Evolutionary conservation across 768 basidiomycete species (phyloP).

Genomic region (Hygrocybe coccinea): DNA sequence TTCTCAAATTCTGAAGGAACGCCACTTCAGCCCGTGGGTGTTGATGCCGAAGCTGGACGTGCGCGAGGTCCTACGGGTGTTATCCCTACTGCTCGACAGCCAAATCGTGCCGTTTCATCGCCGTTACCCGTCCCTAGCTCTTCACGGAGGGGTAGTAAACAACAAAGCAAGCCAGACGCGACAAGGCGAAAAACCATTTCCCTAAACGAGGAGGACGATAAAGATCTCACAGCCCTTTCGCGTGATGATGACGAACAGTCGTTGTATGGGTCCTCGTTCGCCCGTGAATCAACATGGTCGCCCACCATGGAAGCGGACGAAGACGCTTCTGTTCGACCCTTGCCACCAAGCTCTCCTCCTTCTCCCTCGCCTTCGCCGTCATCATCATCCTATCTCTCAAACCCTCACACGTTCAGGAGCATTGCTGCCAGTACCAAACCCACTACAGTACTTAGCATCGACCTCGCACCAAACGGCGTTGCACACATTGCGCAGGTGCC

Average conservation of each 20-base stretch:
- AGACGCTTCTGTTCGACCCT: conserved; percentile 84
- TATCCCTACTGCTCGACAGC: conserved; percentile 30
- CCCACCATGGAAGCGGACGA: conserved; percentile 87
- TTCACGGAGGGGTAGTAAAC: conserved; percentile 21
- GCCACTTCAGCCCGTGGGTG: conserved; percentile 19
- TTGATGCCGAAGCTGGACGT: conserved; percentile 29
- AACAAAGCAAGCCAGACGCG: conserved; percentile 30
- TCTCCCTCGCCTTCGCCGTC: conserved; percentile 83
- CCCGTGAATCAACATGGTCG: conserved; percentile 76
- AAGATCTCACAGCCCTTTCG: conserved; percentile 32
- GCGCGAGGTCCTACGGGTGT: conserved; percentile 33
- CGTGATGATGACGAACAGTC: conserved; percentile 48
- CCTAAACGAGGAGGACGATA: conserved; percentile 48
- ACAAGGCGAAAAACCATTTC: conserved; percentile 57
- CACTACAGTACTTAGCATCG: conserved; percentile 88
- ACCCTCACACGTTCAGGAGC: conserved; percentile 76
- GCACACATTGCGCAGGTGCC: conserved; percentile 90
- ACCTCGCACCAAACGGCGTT: conserved; percentile 62
- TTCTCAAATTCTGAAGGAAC: conserved; percentile 13
- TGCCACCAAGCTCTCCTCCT: conserved; percentile 83
- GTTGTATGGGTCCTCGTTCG: conserved; percentile 51
- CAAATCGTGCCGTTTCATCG: conserved; percentile 42
- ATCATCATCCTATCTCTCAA: conserved; percentile 78
- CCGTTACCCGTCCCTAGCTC: conserved; percentile 34
- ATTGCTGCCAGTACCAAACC: conserved; percentile 89